Conservation (phyloP, 768 basidiomycete genomes). For the Lentinula aciculospora region DNA sequence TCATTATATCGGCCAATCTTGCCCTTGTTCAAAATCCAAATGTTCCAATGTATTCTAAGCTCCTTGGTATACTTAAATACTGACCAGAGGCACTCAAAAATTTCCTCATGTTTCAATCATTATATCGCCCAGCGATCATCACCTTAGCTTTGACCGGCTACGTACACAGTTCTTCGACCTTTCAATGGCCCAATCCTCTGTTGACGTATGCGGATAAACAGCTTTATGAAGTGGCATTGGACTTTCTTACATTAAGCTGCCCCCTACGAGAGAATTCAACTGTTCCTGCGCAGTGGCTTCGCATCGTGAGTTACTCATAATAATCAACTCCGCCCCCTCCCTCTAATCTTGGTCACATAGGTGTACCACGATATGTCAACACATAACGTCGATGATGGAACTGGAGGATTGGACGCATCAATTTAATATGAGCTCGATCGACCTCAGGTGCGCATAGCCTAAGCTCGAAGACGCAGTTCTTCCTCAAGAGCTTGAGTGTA, state of each 20-base stretch:
- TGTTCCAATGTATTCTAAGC: too few species aligned
- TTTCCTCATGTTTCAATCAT: neutral
- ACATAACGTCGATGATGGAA: constrained; percentile 36
- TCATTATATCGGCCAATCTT: neutral
- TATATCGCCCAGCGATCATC: neutral
- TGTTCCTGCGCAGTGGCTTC: constrained; percentile 35
- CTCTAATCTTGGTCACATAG: neutral
- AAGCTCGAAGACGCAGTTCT: too few species aligned
- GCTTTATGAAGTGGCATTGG: neutral
- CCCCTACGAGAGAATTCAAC: constrained; percentile 21
- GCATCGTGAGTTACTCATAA: constrained; percentile 33
- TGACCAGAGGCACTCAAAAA: neutral
- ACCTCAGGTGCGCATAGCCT: constrained; percentile 27
- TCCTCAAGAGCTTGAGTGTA: too few species aligned
- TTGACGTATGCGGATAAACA: neutral
- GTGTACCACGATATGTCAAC: constrained; percentile 46
- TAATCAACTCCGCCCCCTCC: neutral
- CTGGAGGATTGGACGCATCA: constrained; percentile 46
- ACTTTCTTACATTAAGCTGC: constrained; percentile 19
- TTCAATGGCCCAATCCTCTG: neutral
- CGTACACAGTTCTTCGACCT: neutral
- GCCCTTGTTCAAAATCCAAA: too few species aligned
- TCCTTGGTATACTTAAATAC: too few species aligned
- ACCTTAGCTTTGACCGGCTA: neutral
- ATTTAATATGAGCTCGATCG: constrained; percentile 40